Evolutionary conservation across 345 rosid species (phyloP), one percentile per base, ranked within the genome.

Genomic region (Salix caprea): DNA sequence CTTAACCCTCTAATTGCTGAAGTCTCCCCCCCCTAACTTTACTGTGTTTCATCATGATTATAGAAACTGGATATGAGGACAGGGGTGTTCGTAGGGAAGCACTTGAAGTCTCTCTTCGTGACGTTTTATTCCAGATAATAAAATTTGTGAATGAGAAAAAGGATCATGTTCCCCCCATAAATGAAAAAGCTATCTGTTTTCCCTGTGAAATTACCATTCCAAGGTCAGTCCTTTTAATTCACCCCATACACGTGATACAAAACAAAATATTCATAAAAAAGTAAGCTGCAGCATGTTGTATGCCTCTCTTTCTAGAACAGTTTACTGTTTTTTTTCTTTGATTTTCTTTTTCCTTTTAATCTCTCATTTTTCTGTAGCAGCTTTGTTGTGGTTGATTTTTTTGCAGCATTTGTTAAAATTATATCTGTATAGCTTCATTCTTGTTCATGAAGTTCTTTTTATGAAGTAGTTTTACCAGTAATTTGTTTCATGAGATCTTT

Each of bases 141-240:
- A 96, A 86, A 79, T 96, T 92, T 79, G 98, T 90, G 78, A 96
- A 93, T 76, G 98, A 93, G 86, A 96, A 93, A 79, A 96, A 90
- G 76, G 99, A 96, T 72, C 99, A 96, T 21, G 91, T 96, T 65
- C 99, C 99, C 76, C 86, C 97, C 6, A 89, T 96, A 78, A 80
- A 91, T 2, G 98, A 96, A 44, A 89, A 91, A 15, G 90, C 88
- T 9, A 70, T 90, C 79, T 89, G 90, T 81, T 96, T 90, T 79
- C 98, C 98, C 4, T 88, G 88, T 76, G 99, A 96, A 79, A 90
- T 96, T 77, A 84, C 89, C 32, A 80, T 89, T 64, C 94, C 99
- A 75, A 93, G 97, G 99, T 96, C 77, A 84, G 91, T 42, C 80
- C 73, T 69, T 73, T 73, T 24, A 34, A 64, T 50, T 60, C 65